A percentile compares a stretch with the other conserved stretches of the same genome.
phyloP scores from a whole-genome alignment of 163 green algal genomes.

The Scenedesmus sp. region DNA sequence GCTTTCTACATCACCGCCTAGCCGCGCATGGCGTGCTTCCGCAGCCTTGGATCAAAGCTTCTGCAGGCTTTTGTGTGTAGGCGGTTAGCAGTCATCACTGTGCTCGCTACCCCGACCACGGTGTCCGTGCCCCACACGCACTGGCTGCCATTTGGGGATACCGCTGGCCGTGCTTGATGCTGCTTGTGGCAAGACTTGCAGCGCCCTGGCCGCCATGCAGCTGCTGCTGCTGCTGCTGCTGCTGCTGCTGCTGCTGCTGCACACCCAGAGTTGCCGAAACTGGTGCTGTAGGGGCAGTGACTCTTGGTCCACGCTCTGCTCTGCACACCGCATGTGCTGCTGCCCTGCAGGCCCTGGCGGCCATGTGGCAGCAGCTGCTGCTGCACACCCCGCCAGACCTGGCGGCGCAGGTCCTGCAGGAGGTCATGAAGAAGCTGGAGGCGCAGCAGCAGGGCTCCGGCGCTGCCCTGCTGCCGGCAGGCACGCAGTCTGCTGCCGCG shows the following conservation, averaged over 20 bases:
- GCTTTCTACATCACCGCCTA: no score
- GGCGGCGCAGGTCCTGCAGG: not conserved
- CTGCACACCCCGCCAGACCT: not conserved
- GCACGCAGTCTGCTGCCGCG: not conserved
- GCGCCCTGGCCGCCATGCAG: not conserved
- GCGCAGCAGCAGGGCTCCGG: not conserved
- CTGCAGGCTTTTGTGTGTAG: no score
- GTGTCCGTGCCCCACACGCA: no score
- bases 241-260: no score
- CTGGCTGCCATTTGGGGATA: not conserved
- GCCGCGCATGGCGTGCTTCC: no score
- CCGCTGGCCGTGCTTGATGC: no score
- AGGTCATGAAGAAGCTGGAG: not conserved
- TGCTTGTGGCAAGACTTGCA: no score
- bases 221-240: not conserved
- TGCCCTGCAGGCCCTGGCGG: not conserved
- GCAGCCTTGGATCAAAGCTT: no score
- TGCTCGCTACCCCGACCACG: no score
- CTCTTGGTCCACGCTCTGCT: not conserved
- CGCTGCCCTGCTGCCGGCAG: conserved; percentile 16
- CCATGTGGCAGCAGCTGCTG: conserved; percentile 28
- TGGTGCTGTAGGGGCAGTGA: no score
- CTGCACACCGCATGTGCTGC: not conserved
- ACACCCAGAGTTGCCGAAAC: no score
- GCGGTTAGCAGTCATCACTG: no score